Conservation (phyloP, 2,329 filamentous ascomycete genomes). For the Hypocrella siamensis region DNA sequence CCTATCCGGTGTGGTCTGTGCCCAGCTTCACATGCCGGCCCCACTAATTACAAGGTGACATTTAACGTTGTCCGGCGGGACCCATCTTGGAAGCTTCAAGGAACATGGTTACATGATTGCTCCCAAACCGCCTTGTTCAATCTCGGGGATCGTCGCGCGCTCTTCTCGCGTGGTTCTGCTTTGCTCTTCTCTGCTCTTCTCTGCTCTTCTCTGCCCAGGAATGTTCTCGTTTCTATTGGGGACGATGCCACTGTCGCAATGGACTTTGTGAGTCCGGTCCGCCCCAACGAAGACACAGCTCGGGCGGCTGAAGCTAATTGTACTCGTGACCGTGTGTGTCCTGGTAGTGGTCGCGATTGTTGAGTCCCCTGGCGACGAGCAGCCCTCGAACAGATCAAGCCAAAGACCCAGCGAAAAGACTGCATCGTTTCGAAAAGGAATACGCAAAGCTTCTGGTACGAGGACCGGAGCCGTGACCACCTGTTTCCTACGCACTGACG, state of each 20-base stretch:
- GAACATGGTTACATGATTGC: too few relatives aligned
- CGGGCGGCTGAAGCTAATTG: slow-evolving; percentile 1
- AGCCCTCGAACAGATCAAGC: slow-evolving; percentile 41
- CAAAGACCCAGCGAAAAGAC: slow-evolving; percentile 46
- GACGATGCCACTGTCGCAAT: slow-evolving; percentile 33
- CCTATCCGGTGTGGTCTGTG: too few relatives aligned
- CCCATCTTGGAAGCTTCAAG: too few relatives aligned
- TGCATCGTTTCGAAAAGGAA: slow-evolving; percentile 52
- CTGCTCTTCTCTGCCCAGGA: not conserved
- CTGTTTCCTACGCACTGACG: not conserved
- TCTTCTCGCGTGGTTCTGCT: too few relatives aligned
- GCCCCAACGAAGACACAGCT: not conserved
- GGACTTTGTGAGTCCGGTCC: slow-evolving; percentile 34
- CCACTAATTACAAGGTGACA: too few relatives aligned
- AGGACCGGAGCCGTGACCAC: slow-evolving; percentile 7
- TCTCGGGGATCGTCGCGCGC: too few relatives aligned
- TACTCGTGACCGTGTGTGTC: not conserved
- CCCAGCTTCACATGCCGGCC: too few relatives aligned
- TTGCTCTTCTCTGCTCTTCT: too few relatives aligned
- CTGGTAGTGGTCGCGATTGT: slow-evolving; percentile 48
- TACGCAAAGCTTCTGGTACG: slow-evolving; percentile 47
- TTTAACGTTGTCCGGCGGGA: too few relatives aligned
- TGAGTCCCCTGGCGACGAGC: slow-evolving; percentile 44
- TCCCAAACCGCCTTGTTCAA: too few relatives aligned
- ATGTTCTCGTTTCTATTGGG: slow-evolving; percentile 11